phyloP scores from a whole-genome alignment of 202 grass and related monocot genomes.

The Saccharum hybrid region DNA sequence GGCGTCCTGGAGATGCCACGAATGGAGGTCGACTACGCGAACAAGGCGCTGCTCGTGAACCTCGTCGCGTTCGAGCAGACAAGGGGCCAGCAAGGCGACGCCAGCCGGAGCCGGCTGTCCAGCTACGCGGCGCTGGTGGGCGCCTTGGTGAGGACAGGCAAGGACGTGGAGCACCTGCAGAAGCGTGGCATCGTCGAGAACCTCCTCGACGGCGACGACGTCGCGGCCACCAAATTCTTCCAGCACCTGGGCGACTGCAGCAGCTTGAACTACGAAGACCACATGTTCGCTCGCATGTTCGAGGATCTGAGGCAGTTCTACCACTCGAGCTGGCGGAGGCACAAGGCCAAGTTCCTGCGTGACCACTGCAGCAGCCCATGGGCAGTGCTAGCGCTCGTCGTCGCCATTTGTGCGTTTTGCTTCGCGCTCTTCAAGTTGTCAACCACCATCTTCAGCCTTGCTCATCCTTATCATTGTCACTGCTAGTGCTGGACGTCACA shows the following conservation, averaged over 20 bases:
- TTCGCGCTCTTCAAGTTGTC: not conserved
- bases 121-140: conserved; percentile 35
- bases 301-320: not conserved
- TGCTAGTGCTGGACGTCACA: not conserved
- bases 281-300: conserved; percentile 2
- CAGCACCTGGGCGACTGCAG: not conserved
- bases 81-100: too few species aligned
- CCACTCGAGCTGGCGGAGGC: not conserved
- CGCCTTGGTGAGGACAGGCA: conserved; percentile 19
- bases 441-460: not conserved
- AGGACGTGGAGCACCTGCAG: conserved; percentile 40
- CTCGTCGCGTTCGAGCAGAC: conserved; percentile 49
- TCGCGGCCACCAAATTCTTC: conserved; percentile 21
- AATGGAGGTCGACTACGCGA: not conserved
- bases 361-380: conserved; percentile 23
- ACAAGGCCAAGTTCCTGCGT: not conserved
- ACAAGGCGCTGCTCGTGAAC: conserved; percentile 21
- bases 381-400: not conserved
- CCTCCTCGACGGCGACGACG: conserved; percentile 14
- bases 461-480: not conserved
- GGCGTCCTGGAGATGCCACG: conserved; percentile 43
- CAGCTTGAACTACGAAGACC: not conserved
- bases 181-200: conserved; percentile 15
- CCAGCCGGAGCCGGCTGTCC: not conserved
- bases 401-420: not conserved